These are phyloP conservation scores for Hypocreales sp. DNA, from an alignment of 2,329 filamentous ascomycete genomes.

Conservation along the genomic window DNA sequence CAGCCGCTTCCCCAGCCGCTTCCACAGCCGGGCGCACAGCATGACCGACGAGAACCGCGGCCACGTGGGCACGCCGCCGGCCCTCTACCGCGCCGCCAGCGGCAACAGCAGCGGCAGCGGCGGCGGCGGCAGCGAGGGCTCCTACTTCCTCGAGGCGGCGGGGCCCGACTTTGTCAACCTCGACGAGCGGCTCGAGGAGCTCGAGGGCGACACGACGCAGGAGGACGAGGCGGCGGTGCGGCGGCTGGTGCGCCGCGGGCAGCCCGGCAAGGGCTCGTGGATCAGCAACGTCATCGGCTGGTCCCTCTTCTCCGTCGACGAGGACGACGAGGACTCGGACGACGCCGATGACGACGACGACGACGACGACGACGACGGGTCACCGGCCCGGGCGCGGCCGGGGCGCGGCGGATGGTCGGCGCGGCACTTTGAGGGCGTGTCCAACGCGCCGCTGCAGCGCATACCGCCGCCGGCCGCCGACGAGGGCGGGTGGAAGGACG, in stretches of 20 bases:
- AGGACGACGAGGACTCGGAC: conserved; percentile 37
- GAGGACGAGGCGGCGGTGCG: conserved; percentile 45
- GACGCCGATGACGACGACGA: conserved; percentile 23
- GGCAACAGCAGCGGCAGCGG: no score
- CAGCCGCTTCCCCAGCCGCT: conserved; percentile 34
- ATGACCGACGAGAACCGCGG: conserved; percentile 17
- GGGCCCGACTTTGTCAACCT: conserved; percentile 50
- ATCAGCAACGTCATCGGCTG: conserved; percentile 42
- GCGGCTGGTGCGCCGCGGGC: conserved; percentile 37
- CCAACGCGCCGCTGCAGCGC: conserved; percentile 24
- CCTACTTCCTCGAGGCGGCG: conserved; percentile 26
- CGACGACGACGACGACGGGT: conserved; percentile 13
- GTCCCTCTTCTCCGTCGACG: conserved; percentile 46
- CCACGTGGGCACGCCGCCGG: conserved; percentile 26
- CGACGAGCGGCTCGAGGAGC: conserved; percentile 40
- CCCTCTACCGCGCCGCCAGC: no score
- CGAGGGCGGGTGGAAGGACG: conserved; percentile 49
- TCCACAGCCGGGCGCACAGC: conserved; percentile 26
- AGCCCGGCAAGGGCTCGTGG: conserved; percentile 39
- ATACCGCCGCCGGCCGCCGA: conserved; percentile 34
- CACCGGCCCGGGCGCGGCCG: conserved; percentile 8
- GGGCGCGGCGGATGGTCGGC: conserved; percentile 17
- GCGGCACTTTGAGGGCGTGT: conserved; percentile 24
- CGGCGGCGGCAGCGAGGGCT: conserved; percentile 13
- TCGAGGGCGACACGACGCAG: conserved; percentile 32